Evolutionary conservation across 106 monocot species (phyloP).

Genomic region (Dendrobium catenatum): DNA sequence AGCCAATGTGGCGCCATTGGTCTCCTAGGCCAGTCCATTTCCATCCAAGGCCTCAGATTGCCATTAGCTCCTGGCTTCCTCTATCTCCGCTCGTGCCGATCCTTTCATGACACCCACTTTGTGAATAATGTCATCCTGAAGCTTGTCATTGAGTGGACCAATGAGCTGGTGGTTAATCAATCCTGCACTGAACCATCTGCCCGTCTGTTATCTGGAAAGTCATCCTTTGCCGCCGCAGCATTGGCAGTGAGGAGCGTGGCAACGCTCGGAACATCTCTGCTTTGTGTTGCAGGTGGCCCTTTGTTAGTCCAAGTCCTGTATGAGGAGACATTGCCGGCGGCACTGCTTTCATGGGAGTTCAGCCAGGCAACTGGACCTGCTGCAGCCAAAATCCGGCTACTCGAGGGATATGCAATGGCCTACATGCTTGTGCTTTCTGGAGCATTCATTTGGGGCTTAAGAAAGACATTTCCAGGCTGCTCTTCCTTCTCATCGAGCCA

Average conservation of each 20-base stretch:
- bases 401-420: conserved; percentile 80
- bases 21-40: conserved; percentile 59
- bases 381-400: background rate
- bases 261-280: conserved; percentile 26
- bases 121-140: conserved; percentile 46
- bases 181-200: background rate
- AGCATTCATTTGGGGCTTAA: conserved; percentile 59
- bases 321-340: conserved; percentile 68
- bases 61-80: conserved; percentile 59
- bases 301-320: conserved; percentile 66
- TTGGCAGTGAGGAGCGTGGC: conserved; percentile 47
- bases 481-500: conserved; percentile 15
- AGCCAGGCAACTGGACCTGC: conserved; percentile 13
- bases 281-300: conserved; percentile 60
- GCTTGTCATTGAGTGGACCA: conserved; percentile 41
- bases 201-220: conserved; percentile 24
- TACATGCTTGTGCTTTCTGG: conserved; percentile 59
- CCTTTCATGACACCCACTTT: conserved; percentile 67
- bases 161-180: conserved; percentile 33
- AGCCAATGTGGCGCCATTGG: conserved; percentile 43
- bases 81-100: conserved; percentile 63
- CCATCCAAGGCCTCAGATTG: conserved; percentile 21
- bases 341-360: conserved; percentile 27
- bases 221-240: conserved; percentile 41
- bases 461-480: conserved; percentile 17